phyloP scores from a whole-genome alignment of 805 yeast species.

The Saturnispora silvae region DNA sequence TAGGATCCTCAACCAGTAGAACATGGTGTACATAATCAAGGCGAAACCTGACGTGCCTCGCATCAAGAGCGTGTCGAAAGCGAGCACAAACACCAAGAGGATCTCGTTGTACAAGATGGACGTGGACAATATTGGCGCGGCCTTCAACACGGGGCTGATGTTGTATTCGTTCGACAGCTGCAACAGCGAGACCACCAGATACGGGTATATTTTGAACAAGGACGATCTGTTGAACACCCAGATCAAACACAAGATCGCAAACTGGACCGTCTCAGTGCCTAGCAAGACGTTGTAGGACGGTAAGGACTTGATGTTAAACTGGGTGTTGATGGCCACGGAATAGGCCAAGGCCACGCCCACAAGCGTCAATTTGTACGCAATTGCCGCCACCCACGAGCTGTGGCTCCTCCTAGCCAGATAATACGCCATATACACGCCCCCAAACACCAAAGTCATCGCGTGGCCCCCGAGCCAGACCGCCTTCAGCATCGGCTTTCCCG shows the following conservation, averaged over 20 bases:
- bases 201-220: constrained; percentile 55
- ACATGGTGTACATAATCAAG: constrained; percentile 41
- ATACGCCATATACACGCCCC: constrained; percentile 26
- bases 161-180: constrained; percentile 40
- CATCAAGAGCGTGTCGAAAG: constrained; percentile 49
- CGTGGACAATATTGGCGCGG: constrained; percentile 31
- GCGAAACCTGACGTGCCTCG: constrained; percentile 66
- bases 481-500: constrained; percentile 21
- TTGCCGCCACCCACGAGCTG: constrained; percentile 35
- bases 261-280: constrained; percentile 71
- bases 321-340: constrained; percentile 42
- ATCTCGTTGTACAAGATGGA: constrained; percentile 54
- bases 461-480: constrained; percentile 53
- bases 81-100: constrained; percentile 39
- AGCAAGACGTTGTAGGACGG: constrained; percentile 58
- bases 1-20: constrained; percentile 65
- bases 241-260: constrained; percentile 38
- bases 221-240: constrained; percentile 63
- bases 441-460: constrained; percentile 32
- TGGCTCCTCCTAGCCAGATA: constrained; percentile 27
- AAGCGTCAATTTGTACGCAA: constrained; percentile 44
- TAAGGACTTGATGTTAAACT: constrained; percentile 42
- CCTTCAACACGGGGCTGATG: constrained; percentile 30
- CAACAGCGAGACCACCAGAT: constrained; percentile 41
- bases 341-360: constrained; percentile 47